These are phyloP conservation scores for Aspergillus nidulans DNA, from an alignment of 495 filamentous ascomycete species.

Conservation along the genomic window DNA sequence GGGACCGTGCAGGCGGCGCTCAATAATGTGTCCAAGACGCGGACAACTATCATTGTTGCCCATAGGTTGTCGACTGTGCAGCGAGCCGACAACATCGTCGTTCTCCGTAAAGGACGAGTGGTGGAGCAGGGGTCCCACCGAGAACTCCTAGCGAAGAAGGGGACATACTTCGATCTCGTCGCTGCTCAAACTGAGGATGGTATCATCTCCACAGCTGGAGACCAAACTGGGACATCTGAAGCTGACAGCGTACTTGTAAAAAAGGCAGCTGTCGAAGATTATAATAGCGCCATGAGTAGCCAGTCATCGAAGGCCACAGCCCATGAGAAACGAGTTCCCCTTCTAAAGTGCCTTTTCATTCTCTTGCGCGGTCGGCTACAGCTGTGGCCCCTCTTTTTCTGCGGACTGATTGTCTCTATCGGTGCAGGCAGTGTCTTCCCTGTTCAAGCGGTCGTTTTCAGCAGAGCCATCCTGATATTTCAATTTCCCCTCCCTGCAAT, in stretches of 20 bases:
- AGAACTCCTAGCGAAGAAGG: constrained; percentile 53
- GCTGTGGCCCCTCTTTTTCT: too few relatives aligned
- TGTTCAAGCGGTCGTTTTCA: too few relatives aligned
- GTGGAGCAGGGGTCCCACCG: constrained; percentile 84
- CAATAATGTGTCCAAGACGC: constrained; percentile 75
- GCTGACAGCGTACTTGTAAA: too few relatives aligned
- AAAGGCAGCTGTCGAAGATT: constrained; percentile 47
- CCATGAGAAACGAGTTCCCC: too few relatives aligned
- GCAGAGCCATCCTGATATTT: too few relatives aligned
- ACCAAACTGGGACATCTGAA: not conserved
- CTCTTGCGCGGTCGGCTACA: too few relatives aligned
- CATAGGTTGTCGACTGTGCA: constrained; percentile 93
- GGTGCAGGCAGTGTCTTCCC: too few relatives aligned
- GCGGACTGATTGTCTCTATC: too few relatives aligned
- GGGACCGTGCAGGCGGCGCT: constrained; percentile 91
- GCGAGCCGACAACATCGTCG: constrained; percentile 92
- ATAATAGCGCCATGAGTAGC: too few relatives aligned
- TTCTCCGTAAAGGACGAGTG: constrained; percentile 77
- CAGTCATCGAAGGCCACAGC: too few relatives aligned
- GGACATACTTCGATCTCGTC: constrained; percentile 71
- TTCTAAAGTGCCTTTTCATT: too few relatives aligned
- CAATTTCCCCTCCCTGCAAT: too few relatives aligned
- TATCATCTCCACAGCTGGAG: constrained; percentile 13
- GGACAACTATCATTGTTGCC: constrained; percentile 94
- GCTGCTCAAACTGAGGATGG: constrained; percentile 64